These are phyloP conservation scores for Pseudopithomyces maydicus DNA, from an alignment of 2,329 filamentous ascomycete species.

Conservation along the genomic window DNA sequence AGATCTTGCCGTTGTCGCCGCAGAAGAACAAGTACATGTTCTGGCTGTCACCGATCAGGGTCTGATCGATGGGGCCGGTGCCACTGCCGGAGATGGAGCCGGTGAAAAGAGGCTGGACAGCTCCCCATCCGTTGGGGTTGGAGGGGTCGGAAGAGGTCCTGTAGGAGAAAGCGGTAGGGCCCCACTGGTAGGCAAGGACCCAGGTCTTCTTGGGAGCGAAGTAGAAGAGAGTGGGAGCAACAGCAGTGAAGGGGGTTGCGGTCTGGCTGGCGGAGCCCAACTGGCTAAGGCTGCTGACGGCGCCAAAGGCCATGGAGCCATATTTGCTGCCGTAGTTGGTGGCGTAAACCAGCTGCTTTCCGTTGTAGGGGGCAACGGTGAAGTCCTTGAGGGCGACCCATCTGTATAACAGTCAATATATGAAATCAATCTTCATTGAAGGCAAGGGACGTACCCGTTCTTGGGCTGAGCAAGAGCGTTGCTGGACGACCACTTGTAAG, in stretches of 20 bases:
- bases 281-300: conserved; percentile 59
- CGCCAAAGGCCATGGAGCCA: conserved; percentile 64
- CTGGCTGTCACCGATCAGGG: conserved; percentile 63
- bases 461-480: conserved; percentile 58
- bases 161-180: conserved; percentile 64
- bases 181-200: conserved; percentile 72
- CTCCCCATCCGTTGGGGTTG: conserved; percentile 62
- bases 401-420: neutral
- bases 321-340: conserved; percentile 55
- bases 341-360: conserved; percentile 65
- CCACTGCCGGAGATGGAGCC: conserved; percentile 57
- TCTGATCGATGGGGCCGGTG: conserved; percentile 67
- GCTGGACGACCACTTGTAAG: conserved; percentile 61
- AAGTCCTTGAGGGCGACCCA: conserved; percentile 69
- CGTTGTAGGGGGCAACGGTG: conserved; percentile 60
- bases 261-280: conserved; percentile 61
- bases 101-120: conserved; percentile 60
- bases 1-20: conserved; percentile 70
- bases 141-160: conserved; percentile 63
- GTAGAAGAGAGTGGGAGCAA: conserved; percentile 68
- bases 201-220: conserved; percentile 66
- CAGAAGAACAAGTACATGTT: conserved; percentile 72
- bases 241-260: conserved; percentile 52
- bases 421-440: too few relatives aligned
- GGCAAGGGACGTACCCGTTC: conserved; percentile 38